Evolutionary conservation across 2,329 filamentous ascomycete species (phyloP).

Genomic region (Fusarium longipes): DNA sequence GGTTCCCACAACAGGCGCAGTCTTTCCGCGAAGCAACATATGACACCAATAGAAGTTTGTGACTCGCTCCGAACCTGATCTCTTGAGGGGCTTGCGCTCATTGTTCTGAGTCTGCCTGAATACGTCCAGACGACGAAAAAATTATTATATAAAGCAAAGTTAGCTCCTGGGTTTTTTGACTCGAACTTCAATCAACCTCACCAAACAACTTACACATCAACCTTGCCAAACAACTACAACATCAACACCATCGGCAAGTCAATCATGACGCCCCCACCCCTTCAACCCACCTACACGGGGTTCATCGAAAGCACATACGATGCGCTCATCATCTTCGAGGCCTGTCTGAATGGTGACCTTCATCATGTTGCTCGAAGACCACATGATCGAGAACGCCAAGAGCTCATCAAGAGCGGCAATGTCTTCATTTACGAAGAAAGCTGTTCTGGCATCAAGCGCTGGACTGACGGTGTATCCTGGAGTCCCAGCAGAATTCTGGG

Average conservation of each 20-base stretch:
- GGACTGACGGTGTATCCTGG: constrained; percentile 94
- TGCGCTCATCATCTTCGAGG: constrained; percentile 83
- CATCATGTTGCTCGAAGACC: constrained; percentile 84
- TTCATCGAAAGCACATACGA: constrained; percentile 77
- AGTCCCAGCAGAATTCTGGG: constrained; percentile 87
- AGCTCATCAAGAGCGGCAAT: constrained; percentile 84
- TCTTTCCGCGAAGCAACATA: too few relatives aligned
- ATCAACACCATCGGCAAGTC: not conserved
- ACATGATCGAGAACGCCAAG: constrained; percentile 82
- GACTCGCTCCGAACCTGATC: too few relatives aligned
- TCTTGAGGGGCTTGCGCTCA: too few relatives aligned
- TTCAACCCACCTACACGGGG: constrained; percentile 75
- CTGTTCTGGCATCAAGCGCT: constrained; percentile 90
- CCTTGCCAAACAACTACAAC: too few relatives aligned
- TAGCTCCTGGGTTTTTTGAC: too few relatives aligned
- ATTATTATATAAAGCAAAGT: not conserved
- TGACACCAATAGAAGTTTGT: too few relatives aligned
- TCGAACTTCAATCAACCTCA: not conserved
- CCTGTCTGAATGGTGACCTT: constrained; percentile 75
- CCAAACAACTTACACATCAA: too few relatives aligned
- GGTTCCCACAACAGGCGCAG: too few relatives aligned
- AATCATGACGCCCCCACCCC: constrained; percentile 35
- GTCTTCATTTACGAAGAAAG: constrained; percentile 94
- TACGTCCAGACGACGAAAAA: not conserved
- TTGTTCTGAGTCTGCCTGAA: too few relatives aligned